These are phyloP conservation scores for Vitis vinifera DNA, from an alignment of 164 flowering plant species.

Conservation along the genomic window DNA sequence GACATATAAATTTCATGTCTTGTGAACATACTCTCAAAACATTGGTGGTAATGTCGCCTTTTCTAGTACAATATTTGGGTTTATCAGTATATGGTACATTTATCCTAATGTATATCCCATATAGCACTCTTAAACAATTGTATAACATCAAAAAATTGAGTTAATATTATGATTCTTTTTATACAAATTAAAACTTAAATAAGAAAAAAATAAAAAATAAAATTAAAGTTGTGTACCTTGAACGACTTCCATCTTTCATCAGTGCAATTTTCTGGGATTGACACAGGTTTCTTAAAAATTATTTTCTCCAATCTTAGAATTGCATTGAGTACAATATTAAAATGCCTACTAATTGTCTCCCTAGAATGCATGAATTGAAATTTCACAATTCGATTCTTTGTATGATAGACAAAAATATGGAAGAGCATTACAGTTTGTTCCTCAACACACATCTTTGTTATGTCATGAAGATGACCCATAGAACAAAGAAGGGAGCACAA, in stretches of 20 bases:
- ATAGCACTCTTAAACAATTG: slow-evolving; percentile 15
- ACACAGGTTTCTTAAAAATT: background rate
- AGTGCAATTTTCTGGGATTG: slow-evolving; percentile 6
- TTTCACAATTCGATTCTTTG: slow-evolving; percentile 1
- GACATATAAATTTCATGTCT: no score
- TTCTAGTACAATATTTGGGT: slow-evolving; percentile 2
- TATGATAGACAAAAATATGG: slow-evolving; percentile 2
- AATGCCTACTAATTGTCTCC: slow-evolving; percentile 16
- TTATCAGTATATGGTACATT: background rate
- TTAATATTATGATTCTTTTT: no score
- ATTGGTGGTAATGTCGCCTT: slow-evolving; percentile 9
- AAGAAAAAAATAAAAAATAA: no score
- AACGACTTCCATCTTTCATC: slow-evolving; percentile 21
- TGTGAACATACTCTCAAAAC: slow-evolving; percentile 12
- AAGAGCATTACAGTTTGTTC: no score
- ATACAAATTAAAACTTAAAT: background rate
- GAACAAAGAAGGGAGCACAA: slow-evolving; percentile 1
- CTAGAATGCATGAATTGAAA: background rate
- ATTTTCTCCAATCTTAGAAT: background rate
- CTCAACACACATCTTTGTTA: background rate
- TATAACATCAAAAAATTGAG: background rate
- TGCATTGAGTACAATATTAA: slow-evolving; percentile 1
- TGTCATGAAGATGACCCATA: background rate
- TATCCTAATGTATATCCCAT: slow-evolving; percentile 6
- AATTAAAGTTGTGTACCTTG: slow-evolving; percentile 1